A percentile compares a stretch with the other conserved stretches of the same genome.
phyloP scores from a whole-genome alignment of 768 basidiomycete species.

The Rhodotorula graminis region DNA sequence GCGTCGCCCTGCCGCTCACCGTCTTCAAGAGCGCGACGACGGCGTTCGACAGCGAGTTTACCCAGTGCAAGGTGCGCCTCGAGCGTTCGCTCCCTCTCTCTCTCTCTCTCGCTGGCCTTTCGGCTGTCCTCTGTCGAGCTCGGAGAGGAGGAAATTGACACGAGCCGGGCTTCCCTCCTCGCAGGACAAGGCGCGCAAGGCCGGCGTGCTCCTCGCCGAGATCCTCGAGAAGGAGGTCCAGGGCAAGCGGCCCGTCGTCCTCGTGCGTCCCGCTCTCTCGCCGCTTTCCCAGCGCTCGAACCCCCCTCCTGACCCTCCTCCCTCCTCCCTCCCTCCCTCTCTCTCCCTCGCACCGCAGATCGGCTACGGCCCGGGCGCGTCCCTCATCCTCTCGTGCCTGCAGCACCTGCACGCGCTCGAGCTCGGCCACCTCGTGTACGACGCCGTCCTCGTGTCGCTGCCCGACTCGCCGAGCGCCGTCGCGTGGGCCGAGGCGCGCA shows the following conservation, averaged over 20 bases:
- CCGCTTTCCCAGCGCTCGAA: conserved; percentile 15
- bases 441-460: conserved; percentile 50
- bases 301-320: background rate
- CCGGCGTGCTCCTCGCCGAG: conserved; percentile 51
- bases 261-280: conserved; percentile 43
- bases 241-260: conserved; percentile 50
- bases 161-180: too few species aligned
- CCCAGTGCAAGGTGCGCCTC: conserved; percentile 37
- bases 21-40: conserved; percentile 40
- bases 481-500: conserved; percentile 48
- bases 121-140: too few species aligned
- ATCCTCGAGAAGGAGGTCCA: conserved; percentile 52
- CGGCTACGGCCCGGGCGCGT: conserved; percentile 52
- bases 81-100: too few species aligned
- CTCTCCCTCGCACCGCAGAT: conserved; percentile 34
- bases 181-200: conserved; percentile 51
- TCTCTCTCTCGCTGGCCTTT: too few species aligned
- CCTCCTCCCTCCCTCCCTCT: background rate
- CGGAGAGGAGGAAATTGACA: too few species aligned
- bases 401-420: conserved; percentile 21
- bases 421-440: conserved; percentile 48
- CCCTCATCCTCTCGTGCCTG: conserved; percentile 39
- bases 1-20: conserved; percentile 44
- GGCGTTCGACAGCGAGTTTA: conserved; percentile 44
- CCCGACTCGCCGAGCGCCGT: conserved; percentile 47